phyloP scores from a whole-genome alignment of 495 filamentous ascomycete genomes.

The Halenospora varia region DNA sequence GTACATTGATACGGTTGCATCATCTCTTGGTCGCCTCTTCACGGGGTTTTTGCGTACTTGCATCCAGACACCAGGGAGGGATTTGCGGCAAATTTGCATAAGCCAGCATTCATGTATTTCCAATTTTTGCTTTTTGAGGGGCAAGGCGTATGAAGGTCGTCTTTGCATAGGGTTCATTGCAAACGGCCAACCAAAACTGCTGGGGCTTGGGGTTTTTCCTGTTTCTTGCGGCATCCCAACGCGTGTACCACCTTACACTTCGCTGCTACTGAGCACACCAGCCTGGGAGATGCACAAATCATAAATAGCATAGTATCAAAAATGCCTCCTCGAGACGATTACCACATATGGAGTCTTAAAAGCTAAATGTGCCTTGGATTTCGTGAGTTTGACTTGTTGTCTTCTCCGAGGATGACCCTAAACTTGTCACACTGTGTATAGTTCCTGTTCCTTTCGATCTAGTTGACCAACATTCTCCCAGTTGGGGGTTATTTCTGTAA shows the following conservation, averaged over 20 bases:
- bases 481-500: too few relatives aligned
- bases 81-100: slow-evolving; percentile 13
- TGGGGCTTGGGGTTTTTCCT: slow-evolving; percentile 9
- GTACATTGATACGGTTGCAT: slow-evolving; percentile 6
- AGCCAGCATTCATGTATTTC: slow-evolving; percentile 18
- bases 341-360: neutral
- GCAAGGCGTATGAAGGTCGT: slow-evolving; percentile 16
- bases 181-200: slow-evolving; percentile 13
- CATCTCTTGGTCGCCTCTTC: neutral
- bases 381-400: too few relatives aligned
- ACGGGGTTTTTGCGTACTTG: slow-evolving; percentile 4
- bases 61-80: slow-evolving; percentile 14
- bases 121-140: slow-evolving; percentile 11
- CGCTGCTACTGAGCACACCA: slow-evolving; percentile 8
- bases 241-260: neutral
- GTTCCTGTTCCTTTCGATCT: too few relatives aligned
- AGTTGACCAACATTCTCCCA: too few relatives aligned
- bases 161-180: neutral
- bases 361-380: too few relatives aligned
- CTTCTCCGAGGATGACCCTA: too few relatives aligned
- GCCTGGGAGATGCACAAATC: too few relatives aligned
- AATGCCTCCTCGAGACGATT: neutral
- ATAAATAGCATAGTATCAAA: too few relatives aligned
- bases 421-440: too few relatives aligned
- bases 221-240: too few relatives aligned